Evolutionary conservation across 2,329 filamentous ascomycete species (phyloP).

Genomic region (Helotiales sp.): DNA sequence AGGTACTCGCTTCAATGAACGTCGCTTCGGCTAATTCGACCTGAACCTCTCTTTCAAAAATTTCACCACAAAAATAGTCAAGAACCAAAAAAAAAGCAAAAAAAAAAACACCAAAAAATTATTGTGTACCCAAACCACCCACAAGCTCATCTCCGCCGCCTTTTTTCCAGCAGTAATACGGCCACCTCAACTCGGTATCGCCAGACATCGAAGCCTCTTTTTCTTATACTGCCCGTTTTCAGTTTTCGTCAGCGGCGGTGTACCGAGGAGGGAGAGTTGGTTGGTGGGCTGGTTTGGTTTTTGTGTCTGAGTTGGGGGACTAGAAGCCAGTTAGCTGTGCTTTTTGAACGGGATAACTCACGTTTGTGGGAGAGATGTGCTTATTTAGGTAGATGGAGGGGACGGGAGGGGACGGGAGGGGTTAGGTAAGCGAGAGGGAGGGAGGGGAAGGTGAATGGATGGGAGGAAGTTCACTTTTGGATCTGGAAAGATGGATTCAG

Average conservation of each 20-base stretch:
- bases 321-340: not conserved
- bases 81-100: not conserved
- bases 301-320: too few relatives aligned
- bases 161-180: not conserved
- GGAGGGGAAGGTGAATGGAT: too few relatives aligned
- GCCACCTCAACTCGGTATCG: not conserved
- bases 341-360: not conserved
- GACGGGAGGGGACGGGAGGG: too few relatives aligned
- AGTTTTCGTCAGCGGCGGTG: not conserved
- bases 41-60: too few relatives aligned
- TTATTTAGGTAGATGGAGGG: too few relatives aligned
- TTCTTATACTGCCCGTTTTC: not conserved
- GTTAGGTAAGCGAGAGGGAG: too few relatives aligned
- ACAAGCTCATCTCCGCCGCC: not conserved
- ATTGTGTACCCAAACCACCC: not conserved
- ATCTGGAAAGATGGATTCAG: too few relatives aligned
- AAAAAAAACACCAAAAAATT: not conserved
- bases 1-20: too few relatives aligned
- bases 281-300: not conserved
- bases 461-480: too few relatives aligned
- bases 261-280: not conserved
- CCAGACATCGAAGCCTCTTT: not conserved
- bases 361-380: too few relatives aligned
- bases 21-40: too few relatives aligned
- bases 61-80: too few relatives aligned